Conservation (phyloP, 2,329 filamentous ascomycete species). For the Ambrosiella cleistominuta region DNA sequence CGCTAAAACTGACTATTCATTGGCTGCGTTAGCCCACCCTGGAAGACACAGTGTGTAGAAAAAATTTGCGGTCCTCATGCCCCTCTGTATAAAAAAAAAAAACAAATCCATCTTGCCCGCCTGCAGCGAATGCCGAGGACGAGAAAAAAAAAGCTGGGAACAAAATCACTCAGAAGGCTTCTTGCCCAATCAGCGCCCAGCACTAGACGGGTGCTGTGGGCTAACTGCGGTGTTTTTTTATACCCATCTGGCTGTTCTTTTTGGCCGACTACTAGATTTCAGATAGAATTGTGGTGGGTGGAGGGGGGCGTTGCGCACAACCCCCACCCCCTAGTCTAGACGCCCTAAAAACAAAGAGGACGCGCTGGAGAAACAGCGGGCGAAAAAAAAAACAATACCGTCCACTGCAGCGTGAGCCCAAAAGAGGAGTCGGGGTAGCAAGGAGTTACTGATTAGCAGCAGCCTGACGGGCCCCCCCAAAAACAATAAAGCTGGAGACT, state of each 20-base stretch:
- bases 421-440: conserved; percentile 2
- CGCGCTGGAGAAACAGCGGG: conserved; percentile 13
- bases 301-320: background rate
- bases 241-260: background rate
- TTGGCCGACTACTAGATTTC: background rate
- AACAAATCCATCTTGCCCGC: background rate
- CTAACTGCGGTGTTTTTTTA: background rate
- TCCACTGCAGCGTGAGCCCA: background rate
- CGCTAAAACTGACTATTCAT: background rate
- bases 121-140: background rate
- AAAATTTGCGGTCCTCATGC: conserved; percentile 4
- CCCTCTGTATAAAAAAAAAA: conserved; percentile 4
- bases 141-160: background rate
- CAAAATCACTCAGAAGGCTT: background rate
- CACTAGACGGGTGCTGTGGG: background rate
- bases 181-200: background rate
- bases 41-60: conserved; percentile 7
- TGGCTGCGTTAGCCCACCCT: background rate
- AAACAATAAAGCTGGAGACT: conserved; percentile 12
- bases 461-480: conserved; percentile 9
- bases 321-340: background rate
- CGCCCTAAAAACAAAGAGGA: conserved; percentile 5
- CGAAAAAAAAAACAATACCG: conserved; percentile 9
- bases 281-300: background rate
- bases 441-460: conserved; percentile 12